Base-by-base conservation (phyloP, 2,329 filamentous ascomycete species). In the Stachybotrys chlorohalonatus region DNA sequence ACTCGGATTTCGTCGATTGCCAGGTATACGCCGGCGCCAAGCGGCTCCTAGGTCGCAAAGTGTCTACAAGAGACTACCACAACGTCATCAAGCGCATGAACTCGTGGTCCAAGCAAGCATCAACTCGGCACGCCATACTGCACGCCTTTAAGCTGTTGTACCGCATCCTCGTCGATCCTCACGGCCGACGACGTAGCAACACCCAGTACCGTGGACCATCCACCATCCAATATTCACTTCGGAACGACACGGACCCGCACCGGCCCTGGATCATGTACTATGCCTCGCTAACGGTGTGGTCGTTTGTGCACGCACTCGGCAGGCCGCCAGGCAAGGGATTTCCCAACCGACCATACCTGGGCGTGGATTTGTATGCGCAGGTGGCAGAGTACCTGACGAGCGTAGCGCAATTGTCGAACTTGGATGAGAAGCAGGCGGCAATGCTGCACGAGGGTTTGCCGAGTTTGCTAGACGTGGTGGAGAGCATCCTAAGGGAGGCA, bases 191-290 rank as follows among this genome's bases (percentile, higher is more conserved):
- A 6, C 56, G 60, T 47, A 57, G 57, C 48, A 57, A 54, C 32
- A 61, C 60, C 15, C 51, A 55, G 6, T 45, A 52, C 7, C 50
- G 54, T 16, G 71, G 70, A 13, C 69, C 69, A 5, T 74, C 74
- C 32, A 72, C 64, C 11, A 60, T 63, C 5, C 71, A 79, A 16
- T 96, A 95, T 68, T 87, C 84, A 1, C 86, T 89, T 11, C 82
- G 86, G 39, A 85, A 87, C 59, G 91, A 96, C 64, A 83, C 86
- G 32, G 82, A 95, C 31, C 83, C 94, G 24, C 93, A 96, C 62
- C 80, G 90, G 31, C 89, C 91, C 0, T 96, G 91, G 90, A 88
- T 95, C 48, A 80, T 96, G 66, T 96, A 95, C 71, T 93, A 93
- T 62, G 88, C 91, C 0, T 84, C 86, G 0, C 74, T 96, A 53